Conservation (phyloP, 2,329 filamentous ascomycete species). For the Biscogniauxia marginata region DNA sequence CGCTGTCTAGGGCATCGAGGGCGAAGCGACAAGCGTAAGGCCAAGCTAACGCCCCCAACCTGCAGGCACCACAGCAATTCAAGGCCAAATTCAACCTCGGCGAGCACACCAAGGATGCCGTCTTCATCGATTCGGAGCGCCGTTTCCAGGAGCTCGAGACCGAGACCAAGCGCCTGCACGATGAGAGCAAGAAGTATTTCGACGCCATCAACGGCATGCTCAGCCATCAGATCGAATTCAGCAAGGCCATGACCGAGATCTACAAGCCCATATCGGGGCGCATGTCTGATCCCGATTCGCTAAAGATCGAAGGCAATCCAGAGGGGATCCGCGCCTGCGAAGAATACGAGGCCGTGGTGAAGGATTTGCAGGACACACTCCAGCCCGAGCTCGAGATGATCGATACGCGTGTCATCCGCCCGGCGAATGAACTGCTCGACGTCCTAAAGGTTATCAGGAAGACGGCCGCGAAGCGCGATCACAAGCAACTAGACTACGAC, state of each 20-base stretch:
- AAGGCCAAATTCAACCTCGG: slow-evolving; percentile 93
- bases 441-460: slow-evolving; percentile 96
- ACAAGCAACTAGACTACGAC: slow-evolving; percentile 97
- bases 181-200: slow-evolving; percentile 97
- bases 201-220: slow-evolving; percentile 98
- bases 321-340: slow-evolving; percentile 95
- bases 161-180: slow-evolving; percentile 91
- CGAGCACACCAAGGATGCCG: slow-evolving; percentile 89
- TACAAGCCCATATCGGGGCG: slow-evolving; percentile 98
- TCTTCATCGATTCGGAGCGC: slow-evolving; percentile 92
- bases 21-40: not conserved
- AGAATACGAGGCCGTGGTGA: slow-evolving; percentile 89
- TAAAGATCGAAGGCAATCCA: slow-evolving; percentile 79
- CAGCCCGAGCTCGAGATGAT: slow-evolving; percentile 97
- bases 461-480: slow-evolving; percentile 82
- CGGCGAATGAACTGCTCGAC: slow-evolving; percentile 88
- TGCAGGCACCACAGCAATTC: slow-evolving; percentile 82
- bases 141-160: slow-evolving; percentile 91
- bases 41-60: slow-evolving; percentile 7
- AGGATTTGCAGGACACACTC: slow-evolving; percentile 84
- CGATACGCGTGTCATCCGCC: slow-evolving; percentile 83
- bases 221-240: slow-evolving; percentile 96
- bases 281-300: slow-evolving; percentile 85
- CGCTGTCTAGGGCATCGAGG: too few relatives aligned
- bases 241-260: slow-evolving; percentile 90